Evolutionary conservation across 192 early-diverging fungal genomes (phyloP), one percentile per base, ranked within the genome.

Genomic region (Rhizophagus sp.): DNA sequence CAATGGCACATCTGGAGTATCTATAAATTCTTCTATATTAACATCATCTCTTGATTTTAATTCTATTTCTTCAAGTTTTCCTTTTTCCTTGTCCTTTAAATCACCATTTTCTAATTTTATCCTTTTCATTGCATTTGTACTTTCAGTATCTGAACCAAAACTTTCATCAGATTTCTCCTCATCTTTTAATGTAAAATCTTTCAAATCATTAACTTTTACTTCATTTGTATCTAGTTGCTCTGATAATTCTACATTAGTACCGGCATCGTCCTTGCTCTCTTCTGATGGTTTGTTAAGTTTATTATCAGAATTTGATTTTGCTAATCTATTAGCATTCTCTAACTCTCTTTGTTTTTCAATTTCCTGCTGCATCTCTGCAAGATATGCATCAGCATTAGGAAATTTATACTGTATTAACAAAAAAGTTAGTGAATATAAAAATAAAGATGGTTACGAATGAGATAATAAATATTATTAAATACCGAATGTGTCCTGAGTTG

Each of bases 1-100:
- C 50, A 89, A 85, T 76, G 79, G 85, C 63, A 85, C 87, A 71
- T 73, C 82, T 6, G 75, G 83, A 22, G 75, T 84, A 52, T 86
- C 81, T 50, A 30, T 64, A n/a, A 79, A 83, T 36, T 75, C 76
- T 33, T 75, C 76, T 27, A 80, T 80, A 5, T 85, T 67, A 36
- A 57, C 4, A 57, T 57, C 19, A 6, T 57, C 19, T 57, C 17
- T 57, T 22, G 52, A 19, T 57, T 57, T 57, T 22, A 22, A 7
- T 22, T 57, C 52, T 7, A 6, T 57, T 22, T 17, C 19, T 57
- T 76, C 73, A 24, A 81, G 62, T 34, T 79, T 69, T 6, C 11
- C 41, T 36, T 66, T 63, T 61, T 79, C 72, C 15, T 75, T 2
- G 8, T 22, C 47, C 6, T n/a, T 47, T 11, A 9, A 70, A 44